Base-by-base conservation (phyloP, 106 monocot species). In the Dendrobium huoshanense region DNA sequence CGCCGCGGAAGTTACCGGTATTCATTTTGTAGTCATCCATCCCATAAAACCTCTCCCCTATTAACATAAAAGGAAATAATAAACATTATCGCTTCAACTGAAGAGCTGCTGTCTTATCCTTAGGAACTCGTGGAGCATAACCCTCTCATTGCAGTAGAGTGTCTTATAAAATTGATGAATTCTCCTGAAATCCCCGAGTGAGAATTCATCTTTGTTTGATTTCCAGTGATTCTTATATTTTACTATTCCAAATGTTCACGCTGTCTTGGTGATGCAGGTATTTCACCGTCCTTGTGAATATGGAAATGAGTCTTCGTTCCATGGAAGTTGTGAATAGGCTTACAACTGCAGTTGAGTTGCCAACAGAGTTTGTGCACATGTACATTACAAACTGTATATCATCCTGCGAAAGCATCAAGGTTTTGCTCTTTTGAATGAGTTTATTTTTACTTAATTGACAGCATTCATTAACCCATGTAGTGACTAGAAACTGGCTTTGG, bases 241-340 rank as follows among this genome's bases (percentile, higher is more conserved):
- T 33, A 27, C 43, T 22, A 40, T 81, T 51, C 5, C 45, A 20
- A 27, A 41, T 75, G 56, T 42, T 80, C 54, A 77, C 75, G 18
- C 11, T 80, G 55, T 85, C 41, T 77, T 9, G 33, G 6, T 85
- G 22, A 55, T 68, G 20, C 89, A 99, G 98, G 70, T 99, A 91
- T 78, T 95, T 99, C 79, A 85, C 85, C 13, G 86, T 91, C 82
- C 92, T 99, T 67, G 98, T 99, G 56, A 91, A 87, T 77, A 99
- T 99, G 98, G 98, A 99, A 22, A 93, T 95, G 95, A 95, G 95
- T 78, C 82, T 95, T 44, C 98, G 92, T 79, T 99, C 98, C 4
- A 99, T 99, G 95, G 95, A 99, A 83, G 98, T 99, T 82, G 98
- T 99, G 41, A 95, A 95, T 82, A 91, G 92, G 87, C 92, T 99